These are phyloP conservation scores for Dichomitus squalens DNA, from an alignment of 1,284 basidiomycete species.

Conservation along the genomic window DNA sequence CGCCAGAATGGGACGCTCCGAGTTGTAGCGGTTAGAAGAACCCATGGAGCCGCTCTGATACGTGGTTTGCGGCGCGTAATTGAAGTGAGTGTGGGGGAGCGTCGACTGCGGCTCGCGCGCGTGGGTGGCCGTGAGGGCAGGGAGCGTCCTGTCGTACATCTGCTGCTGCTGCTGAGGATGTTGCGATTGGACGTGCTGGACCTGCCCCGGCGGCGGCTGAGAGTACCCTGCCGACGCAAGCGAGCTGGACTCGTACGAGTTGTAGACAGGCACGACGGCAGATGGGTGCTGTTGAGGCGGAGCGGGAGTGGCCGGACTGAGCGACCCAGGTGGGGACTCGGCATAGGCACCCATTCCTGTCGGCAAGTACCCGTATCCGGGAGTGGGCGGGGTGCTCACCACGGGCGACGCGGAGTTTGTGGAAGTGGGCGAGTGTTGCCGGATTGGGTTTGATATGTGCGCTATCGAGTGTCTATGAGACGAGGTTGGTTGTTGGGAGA, in stretches of 20 bases:
- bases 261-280: conserved; percentile 9
- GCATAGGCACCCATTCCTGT: conserved; percentile 12
- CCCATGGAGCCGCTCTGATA: conserved; percentile 4
- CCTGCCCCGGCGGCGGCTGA: conserved; percentile 18
- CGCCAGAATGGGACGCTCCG: conserved; percentile 27
- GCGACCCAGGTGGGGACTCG: conserved; percentile 15
- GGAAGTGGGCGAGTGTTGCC: conserved; percentile 19
- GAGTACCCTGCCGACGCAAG: conserved; percentile 19
- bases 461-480: conserved; percentile 25
- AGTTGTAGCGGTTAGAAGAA: conserved; percentile 3
- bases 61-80: conserved; percentile 6
- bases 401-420: conserved; percentile 16
- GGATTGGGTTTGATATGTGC: conserved; percentile 25
- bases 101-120: conserved; percentile 10
- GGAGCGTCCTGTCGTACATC: conserved; percentile 15
- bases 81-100: conserved; percentile 10
- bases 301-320: conserved; percentile 12
- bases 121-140: conserved; percentile 11
- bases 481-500: conserved; percentile 3
- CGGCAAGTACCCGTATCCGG: conserved; percentile 12
- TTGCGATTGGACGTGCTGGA: neutral
- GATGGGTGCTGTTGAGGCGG: conserved; percentile 7
- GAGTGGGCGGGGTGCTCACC: conserved; percentile 20
- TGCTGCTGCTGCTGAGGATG: neutral
- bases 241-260: conserved; percentile 22